Percentiles rank a stretch among this genome's conserved stretches.
These are phyloP conservation scores for Pichia eremophila DNA, from an alignment of 805 yeast species.

Conservation along the genomic window DNA sequence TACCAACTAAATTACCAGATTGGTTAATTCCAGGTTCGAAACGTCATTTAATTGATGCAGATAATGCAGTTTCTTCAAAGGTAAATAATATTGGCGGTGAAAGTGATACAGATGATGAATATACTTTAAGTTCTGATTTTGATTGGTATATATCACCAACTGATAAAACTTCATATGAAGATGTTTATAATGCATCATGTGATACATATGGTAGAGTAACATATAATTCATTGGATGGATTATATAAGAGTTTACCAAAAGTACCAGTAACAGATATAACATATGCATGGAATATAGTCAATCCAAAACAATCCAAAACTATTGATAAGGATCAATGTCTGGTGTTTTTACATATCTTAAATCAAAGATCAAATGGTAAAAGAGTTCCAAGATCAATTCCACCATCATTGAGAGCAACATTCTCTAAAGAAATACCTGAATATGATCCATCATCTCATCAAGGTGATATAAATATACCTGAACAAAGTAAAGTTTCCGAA, in stretches of 20 bases:
- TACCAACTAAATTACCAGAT: constrained; percentile 72
- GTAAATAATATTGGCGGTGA: constrained; percentile 22
- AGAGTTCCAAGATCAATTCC: constrained; percentile 94
- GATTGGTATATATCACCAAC: constrained; percentile 96
- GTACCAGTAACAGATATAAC: constrained; percentile 81
- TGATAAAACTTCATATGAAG: constrained; percentile 70
- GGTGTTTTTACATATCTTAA: constrained; percentile 82
- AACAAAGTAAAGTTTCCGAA: constrained; percentile 10
- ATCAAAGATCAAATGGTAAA: constrained; percentile 72
- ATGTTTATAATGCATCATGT: constrained; percentile 62
- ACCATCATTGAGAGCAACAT: constrained; percentile 81
- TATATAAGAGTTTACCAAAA: constrained; percentile 57
- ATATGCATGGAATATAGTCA: constrained; percentile 91
- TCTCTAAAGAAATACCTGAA: constrained; percentile 74
- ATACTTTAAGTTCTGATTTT: constrained; percentile 54
- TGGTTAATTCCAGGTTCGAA: constrained; percentile 93
- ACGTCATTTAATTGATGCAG: constrained; percentile 77
- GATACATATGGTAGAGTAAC: constrained; percentile 75
- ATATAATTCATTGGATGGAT: constrained; percentile 58
- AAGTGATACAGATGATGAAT: constrained; percentile 56
- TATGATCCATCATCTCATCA: constrained; percentile 54
- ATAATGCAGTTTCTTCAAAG: constrained; percentile 44
- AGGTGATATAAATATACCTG: constrained; percentile 26
- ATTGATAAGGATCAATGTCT: constrained; percentile 90
- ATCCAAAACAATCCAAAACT: constrained; percentile 78